Conservation (phyloP, 2,329 filamentous ascomycete species). For the Aspergillus fumigatus region DNA sequence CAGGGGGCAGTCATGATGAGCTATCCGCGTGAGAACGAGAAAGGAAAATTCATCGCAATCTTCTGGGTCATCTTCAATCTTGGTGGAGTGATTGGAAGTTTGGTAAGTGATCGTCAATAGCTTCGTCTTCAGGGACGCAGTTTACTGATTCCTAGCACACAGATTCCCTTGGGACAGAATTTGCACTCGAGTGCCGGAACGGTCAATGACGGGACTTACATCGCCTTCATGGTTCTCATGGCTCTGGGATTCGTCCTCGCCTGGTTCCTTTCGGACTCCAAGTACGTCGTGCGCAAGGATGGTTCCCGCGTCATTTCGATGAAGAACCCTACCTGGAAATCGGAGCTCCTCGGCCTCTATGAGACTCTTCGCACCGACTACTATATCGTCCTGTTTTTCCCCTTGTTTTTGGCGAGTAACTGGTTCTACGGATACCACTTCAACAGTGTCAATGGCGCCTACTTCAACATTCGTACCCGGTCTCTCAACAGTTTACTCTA, state of each 20-base stretch:
- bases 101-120: conserved; percentile 44
- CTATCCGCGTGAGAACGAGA: conserved; percentile 74
- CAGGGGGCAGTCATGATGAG: conserved; percentile 62
- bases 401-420: conserved; percentile 76
- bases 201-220: conserved; percentile 71
- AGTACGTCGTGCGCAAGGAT: conserved; percentile 68
- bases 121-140: neutral
- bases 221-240: conserved; percentile 83
- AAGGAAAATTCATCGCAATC: conserved; percentile 83
- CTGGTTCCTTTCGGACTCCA: conserved; percentile 66
- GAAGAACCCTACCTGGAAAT: conserved; percentile 84
- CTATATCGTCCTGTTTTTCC: conserved; percentile 71
- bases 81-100: conserved; percentile 78
- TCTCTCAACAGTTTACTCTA: conserved; percentile 77
- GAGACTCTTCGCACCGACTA: conserved; percentile 67
- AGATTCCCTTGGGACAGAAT: conserved; percentile 46
- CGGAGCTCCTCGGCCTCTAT: conserved; percentile 71
- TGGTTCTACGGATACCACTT: conserved; percentile 79
- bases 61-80: conserved; percentile 97
- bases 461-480: conserved; percentile 69
- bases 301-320: conserved; percentile 78
- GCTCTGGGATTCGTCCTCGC: conserved; percentile 65
- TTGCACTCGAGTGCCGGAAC: conserved; percentile 37
- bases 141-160: neutral
- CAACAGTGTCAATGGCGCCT: conserved; percentile 65